Evolutionary conservation across 2,329 filamentous ascomycete species (phyloP).

Genomic region (Fragosphaeria purpurea): DNA sequence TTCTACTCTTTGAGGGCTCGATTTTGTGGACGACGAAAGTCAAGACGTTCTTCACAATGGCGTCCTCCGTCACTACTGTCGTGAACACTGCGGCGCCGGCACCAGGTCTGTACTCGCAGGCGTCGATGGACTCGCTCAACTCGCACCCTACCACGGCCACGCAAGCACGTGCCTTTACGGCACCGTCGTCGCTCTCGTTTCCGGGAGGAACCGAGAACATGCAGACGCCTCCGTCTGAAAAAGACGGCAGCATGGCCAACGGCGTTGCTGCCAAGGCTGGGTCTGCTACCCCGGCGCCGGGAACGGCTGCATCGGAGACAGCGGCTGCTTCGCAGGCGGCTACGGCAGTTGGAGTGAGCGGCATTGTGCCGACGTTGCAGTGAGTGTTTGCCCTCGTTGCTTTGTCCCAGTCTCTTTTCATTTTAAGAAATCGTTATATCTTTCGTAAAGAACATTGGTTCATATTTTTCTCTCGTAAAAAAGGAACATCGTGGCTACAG

Average conservation of each 20-base stretch:
- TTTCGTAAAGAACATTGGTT: constrained; percentile 13
- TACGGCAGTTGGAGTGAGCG: constrained; percentile 73
- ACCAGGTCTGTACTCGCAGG: constrained; percentile 13
- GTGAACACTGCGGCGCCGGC: constrained; percentile 11
- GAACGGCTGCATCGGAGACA: constrained; percentile 10
- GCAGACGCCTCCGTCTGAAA: constrained; percentile 14
- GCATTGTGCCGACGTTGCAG: constrained; percentile 91
- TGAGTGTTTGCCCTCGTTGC: constrained; percentile 46
- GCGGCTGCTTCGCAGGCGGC: constrained; percentile 72
- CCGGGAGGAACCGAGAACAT: constrained; percentile 42
- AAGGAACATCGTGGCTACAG: constrained; percentile 99
- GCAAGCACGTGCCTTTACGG: constrained; percentile 93
- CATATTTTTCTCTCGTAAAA: constrained; percentile 11
- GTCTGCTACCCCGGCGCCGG: constrained; percentile 9
- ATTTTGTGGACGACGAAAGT: not conserved
- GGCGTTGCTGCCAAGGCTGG: constrained; percentile 11
- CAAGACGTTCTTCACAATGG: constrained; percentile 6
- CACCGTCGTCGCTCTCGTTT: constrained; percentile 84
- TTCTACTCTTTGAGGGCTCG: not conserved
- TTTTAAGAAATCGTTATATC: not conserved
- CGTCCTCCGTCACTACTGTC: constrained; percentile 10
- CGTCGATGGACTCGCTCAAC: constrained; percentile 73
- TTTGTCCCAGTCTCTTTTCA: not conserved
- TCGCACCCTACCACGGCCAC: constrained; percentile 86
- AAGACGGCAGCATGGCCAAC: constrained; percentile 12